Base-by-base conservation (phyloP, 805 yeast species). In the Saccharomycopsis guyanensis region DNA sequence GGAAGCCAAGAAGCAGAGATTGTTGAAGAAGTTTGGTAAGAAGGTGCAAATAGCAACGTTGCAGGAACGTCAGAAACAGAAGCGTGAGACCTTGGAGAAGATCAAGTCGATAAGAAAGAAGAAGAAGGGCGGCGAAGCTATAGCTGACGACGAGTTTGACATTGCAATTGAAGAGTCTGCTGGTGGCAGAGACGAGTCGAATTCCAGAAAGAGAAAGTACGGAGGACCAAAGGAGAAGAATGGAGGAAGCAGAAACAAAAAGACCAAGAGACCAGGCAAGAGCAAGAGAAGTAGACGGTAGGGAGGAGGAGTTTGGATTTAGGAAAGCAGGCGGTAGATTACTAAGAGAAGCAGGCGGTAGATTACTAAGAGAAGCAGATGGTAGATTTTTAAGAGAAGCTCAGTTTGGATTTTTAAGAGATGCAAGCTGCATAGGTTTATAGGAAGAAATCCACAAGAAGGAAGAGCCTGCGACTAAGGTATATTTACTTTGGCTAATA, bases 11-110 rank as follows among this genome's bases (percentile, higher is more conserved):
- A 83, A 83, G 66, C 97, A 91, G 71, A 80, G 98, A 67, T 82
- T 84, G 53, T 76, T 91, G 63, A 91, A 91, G 82, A 91, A 91
- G 71, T 91, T 87, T 57, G 97, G 97, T 67, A 91, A 91, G 69
- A 95, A 91, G 71, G 97, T 89, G 27, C 96, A 89, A 71, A 78
- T 85, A 58, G 95, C 86, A 54, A 88, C 95, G 38, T 72, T 89
- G 59, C 96, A 89, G 69, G 86, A 85, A 58, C 83, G 97, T 69
- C 94, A 86, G 62, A 82, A 85, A 70, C 93, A 88, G 58, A 91
- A 91, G 82, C 79, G 77, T 61, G 96, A 87, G 20, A 80, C 96
- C 18, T 66, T 91, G 55, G 96, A 89, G 20, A 85, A 83, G 70
- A 86, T 91, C 65, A 89, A 88, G 66, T 73, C 85, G n/a, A 75